Base-by-base conservation (phyloP, 2,329 filamentous ascomycete species). In the Penicillium sp. region DNA sequence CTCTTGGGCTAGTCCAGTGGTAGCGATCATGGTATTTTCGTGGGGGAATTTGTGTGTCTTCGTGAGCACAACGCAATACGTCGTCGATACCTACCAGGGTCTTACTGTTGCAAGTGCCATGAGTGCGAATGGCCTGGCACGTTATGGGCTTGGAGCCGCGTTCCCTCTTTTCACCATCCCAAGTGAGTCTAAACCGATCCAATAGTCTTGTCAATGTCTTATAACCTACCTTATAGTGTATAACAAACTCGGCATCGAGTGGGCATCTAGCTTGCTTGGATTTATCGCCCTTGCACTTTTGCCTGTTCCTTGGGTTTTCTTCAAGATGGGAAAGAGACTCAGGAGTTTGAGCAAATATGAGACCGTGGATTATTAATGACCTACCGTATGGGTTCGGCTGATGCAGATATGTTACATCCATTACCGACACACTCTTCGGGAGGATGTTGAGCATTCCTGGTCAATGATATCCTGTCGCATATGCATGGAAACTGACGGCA, bases 251-350 rank as follows among this genome's bases (percentile, higher is more conserved):
- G 83, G 84, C 0, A 76, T 84, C 14, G 78, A 77, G 0, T 84
- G 82, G 30, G 85, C 80, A 0, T 76, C 77, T 7, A 81, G 75
- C 54, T 77, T 88, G 4, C 78, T 86, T 9, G 86, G 77, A 0
- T 75, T 77, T 14, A 65, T 78, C 53, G 68, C 72, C 3, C 62
- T 72, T 16, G 59, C 66, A 18, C 51, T 78, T 47, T 67, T 74
- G 31, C 68, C 70, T 1, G 67, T 75, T 42, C 73, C 74, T 1
- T 74, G 69, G 59, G 41, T 71, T 4, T 68, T 73, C 61, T 82
- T 77, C 46, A 52, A 67, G 0, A 80, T 67, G 49, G 81, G 81
- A 8, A 43, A 46, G 18, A 56, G 41, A 6, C 18, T 57, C 11
- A 50, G 56, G 22, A 28, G 13, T 13, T 9, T 55, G 31, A 59